Percentiles rank a stretch among this genome's conserved stretches.
phyloP scores from a whole-genome alignment of 2,329 filamentous ascomycete species.

The Orbilia javanica region DNA sequence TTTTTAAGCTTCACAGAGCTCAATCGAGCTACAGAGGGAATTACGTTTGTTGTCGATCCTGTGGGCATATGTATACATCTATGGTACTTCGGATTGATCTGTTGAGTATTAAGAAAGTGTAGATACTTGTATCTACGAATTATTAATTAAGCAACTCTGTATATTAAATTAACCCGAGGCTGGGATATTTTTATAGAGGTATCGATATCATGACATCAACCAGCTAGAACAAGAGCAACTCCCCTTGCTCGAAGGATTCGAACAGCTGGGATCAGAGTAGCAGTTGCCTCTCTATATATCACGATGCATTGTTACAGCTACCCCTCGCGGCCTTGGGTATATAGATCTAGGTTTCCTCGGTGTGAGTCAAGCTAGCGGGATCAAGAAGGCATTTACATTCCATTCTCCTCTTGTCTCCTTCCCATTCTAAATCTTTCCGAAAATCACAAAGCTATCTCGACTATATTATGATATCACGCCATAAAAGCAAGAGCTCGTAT shows the following conservation, averaged over 20 bases:
- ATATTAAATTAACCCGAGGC: neutral
- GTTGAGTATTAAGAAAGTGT: neutral
- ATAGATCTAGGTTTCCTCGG: neutral
- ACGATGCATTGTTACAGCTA: no score
- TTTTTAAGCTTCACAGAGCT: no score
- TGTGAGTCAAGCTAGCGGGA: neutral
- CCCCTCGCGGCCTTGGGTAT: neutral
- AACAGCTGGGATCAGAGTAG: neutral
- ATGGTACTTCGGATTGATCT: neutral
- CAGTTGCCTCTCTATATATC: neutral
- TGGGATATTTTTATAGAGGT: neutral
- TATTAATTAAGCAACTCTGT: no score
- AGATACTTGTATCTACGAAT: neutral
- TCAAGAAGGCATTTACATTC: neutral
- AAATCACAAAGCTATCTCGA: neutral
- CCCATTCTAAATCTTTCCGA: neutral
- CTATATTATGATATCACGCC: constrained; percentile 3
- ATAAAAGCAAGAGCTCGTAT: neutral
- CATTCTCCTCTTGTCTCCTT: neutral
- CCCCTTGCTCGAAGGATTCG: neutral
- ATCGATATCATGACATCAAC: neutral
- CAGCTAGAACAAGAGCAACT: neutral
- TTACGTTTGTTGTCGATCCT: neutral
- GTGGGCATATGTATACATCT: neutral
- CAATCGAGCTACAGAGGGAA: no score